Percentiles rank a stretch among this genome's conserved stretches.
Conservation (phyloP, 176 grass and related monocot genomes). For the Carex pumila region DNA sequence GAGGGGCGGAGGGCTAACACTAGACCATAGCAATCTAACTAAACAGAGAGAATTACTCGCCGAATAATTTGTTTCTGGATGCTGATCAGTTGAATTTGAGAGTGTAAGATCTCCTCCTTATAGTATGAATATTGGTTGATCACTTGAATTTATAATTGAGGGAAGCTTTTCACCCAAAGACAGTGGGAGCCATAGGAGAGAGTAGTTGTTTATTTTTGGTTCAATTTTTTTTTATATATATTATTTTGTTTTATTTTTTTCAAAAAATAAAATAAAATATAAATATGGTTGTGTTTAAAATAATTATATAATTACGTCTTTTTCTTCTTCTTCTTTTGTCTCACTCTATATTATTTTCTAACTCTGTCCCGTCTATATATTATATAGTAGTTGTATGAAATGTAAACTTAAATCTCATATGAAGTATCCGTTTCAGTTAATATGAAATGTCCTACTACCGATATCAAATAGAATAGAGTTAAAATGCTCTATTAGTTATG, state of each 20-base stretch:
- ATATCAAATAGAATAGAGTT: neutral
- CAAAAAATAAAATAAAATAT: too few relatives aligned
- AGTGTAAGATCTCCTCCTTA: neutral
- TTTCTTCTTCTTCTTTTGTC: too few relatives aligned
- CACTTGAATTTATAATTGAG: neutral
- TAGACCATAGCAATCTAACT: too few relatives aligned
- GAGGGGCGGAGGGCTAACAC: neutral
- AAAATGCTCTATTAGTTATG: too few relatives aligned
- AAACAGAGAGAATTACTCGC: neutral
- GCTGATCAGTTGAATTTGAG: neutral
- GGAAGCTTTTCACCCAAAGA: neutral
- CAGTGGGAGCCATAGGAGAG: too few relatives aligned
- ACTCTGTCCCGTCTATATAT: too few relatives aligned
- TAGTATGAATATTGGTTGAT: neutral
- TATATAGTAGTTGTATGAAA: neutral
- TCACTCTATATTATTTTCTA: too few relatives aligned
- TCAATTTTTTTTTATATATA: too few relatives aligned
- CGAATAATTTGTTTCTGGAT: neutral
- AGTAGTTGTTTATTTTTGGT: too few relatives aligned
- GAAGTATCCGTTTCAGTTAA: neutral
- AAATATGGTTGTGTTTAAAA: too few relatives aligned
- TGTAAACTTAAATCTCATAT: neutral
- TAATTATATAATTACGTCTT: too few relatives aligned
- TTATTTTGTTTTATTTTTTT: too few relatives aligned
- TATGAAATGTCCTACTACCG: neutral